These are phyloP conservation scores for Tremella mesenterica DNA, from an alignment of 768 basidiomycete species.

Conservation along the genomic window DNA sequence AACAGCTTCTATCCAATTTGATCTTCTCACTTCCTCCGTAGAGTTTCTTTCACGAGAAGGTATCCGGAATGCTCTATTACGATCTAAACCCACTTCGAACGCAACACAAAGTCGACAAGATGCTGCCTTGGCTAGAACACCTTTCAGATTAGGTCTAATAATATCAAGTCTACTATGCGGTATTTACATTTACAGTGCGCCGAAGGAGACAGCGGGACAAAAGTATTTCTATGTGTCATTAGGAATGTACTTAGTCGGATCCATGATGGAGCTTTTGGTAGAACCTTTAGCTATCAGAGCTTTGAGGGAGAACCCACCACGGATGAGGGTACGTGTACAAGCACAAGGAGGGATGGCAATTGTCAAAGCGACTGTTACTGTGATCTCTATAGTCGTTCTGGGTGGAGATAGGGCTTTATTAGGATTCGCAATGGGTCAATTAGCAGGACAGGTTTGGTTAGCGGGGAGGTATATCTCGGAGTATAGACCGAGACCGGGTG, in stretches of 20 bases:
- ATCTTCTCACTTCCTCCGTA: constrained; percentile 78
- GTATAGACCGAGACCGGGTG: constrained; percentile 15
- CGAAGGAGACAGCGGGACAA: constrained; percentile 54
- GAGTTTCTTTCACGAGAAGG: constrained; percentile 92
- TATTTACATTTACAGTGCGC: constrained; percentile 55
- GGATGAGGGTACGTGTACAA: constrained; percentile 62
- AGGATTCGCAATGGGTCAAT: constrained; percentile 79
- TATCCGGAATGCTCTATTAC: constrained; percentile 71
- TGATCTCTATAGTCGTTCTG: constrained; percentile 53
- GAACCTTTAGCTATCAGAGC: constrained; percentile 77
- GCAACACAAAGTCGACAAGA: constrained; percentile 4
- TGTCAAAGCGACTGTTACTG: constrained; percentile 62
- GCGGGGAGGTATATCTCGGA: constrained; percentile 53
- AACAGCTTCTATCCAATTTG: constrained; percentile 87
- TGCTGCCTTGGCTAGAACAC: constrained; percentile 53
- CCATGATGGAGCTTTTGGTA: constrained; percentile 64
- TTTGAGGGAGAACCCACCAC: constrained; percentile 53
- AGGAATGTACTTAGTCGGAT: constrained; percentile 62
- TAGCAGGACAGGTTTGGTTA: constrained; percentile 59
- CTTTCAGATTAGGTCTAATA: constrained; percentile 61
- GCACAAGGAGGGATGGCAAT: constrained; percentile 81
- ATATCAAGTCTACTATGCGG: constrained; percentile 53
- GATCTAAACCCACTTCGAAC: constrained; percentile 41
- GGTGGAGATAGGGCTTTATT: constrained; percentile 52
- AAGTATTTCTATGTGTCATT: constrained; percentile 59